Percentiles rank a stretch among this genome's conserved stretches.
Conservation (phyloP, 2,329 filamentous ascomycete species). For the Helotiales sp. region DNA sequence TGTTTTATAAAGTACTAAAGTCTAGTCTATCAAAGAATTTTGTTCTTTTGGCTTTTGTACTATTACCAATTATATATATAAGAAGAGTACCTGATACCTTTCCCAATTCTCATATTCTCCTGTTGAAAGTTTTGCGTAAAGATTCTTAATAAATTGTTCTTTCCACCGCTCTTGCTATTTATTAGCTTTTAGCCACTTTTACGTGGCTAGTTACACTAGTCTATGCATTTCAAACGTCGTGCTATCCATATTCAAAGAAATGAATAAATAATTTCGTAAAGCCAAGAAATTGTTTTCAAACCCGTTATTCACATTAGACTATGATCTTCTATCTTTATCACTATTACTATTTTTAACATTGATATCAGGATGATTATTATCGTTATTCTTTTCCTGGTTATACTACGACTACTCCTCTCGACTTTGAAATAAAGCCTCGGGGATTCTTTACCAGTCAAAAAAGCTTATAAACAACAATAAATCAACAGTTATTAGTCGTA, state of each 20-base stretch:
- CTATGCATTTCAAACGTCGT: slow-evolving; percentile 23
- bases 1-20: no score
- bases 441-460: no score
- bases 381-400: slow-evolving; percentile 9
- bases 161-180: slow-evolving; percentile 41
- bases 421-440: slow-evolving; percentile 41
- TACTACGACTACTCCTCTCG: slow-evolving; percentile 19
- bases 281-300: slow-evolving; percentile 45
- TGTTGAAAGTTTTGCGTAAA: slow-evolving; percentile 34
- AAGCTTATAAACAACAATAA: slow-evolving; percentile 53
- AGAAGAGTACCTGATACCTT: slow-evolving; percentile 31
- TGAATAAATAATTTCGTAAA: slow-evolving; percentile 46
- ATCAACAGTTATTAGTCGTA: slow-evolving; percentile 46
- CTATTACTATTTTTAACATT: not conserved
- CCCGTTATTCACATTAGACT: not conserved
- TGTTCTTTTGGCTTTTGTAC: no score
- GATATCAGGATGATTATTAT: slow-evolving; percentile 7
- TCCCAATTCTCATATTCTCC: slow-evolving; percentile 36
- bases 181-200: slow-evolving; percentile 29
- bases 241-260: slow-evolving; percentile 30
- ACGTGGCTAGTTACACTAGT: slow-evolving; percentile 1
- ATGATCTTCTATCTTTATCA: slow-evolving; percentile 44
- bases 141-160: slow-evolving; percentile 39
- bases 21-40: no score
- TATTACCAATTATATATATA: slow-evolving; percentile 32